Evolutionary conservation across 75 land plant species (phyloP), one percentile per base, ranked within the genome.

Genomic region (Larix kaempferi): DNA sequence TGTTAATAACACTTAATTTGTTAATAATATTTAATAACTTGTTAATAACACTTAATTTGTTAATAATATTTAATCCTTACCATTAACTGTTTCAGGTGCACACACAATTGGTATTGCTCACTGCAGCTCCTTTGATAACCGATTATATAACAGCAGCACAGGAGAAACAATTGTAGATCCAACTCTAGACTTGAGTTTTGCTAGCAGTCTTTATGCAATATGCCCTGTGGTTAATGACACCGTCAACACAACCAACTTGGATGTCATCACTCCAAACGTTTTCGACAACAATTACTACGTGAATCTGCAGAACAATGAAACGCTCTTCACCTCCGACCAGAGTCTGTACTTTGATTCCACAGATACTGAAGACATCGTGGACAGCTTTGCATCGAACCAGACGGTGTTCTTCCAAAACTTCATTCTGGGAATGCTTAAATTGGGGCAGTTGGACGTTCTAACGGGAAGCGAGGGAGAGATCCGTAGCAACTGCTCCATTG

Each of bases 271-370:
- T 21, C 75, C 80, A 2, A 55, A 74, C 12, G 37, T 6, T 17
- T 78, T 82, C 27, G 83, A 78, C 80, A 82, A 82, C 83, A 23
- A 58, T 29, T 78, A 82, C 76, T 82, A 72, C 76, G 52, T 29
- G 55, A 62, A 67, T 21, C 41, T 81, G 56, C 13, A 35, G 17
- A 44, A 27, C 25, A 65, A 44, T 17, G 19, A 25, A 27, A 78
- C 78, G 22, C 7, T 66, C 61, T 64, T 81, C n/a, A 55, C 49
- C 60, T 77, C 79, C 13, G 82, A 81, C 72, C 72, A 69, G 72
- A 27, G 14, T 14, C 72, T 69, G 14, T 22, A 14, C 72, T 13
- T 17, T n/a, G 21, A 15, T 59, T 59, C 61, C 21, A 21, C 17
- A 15, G 13, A 39, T 7, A 75, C 57, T 25, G 11, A n/a, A 22